A percentile compares a stretch with the other conserved stretches of the same genome.
Evolutionary conservation across 768 basidiomycete genomes (phyloP).

Genomic region (Leccinum boreale): DNA sequence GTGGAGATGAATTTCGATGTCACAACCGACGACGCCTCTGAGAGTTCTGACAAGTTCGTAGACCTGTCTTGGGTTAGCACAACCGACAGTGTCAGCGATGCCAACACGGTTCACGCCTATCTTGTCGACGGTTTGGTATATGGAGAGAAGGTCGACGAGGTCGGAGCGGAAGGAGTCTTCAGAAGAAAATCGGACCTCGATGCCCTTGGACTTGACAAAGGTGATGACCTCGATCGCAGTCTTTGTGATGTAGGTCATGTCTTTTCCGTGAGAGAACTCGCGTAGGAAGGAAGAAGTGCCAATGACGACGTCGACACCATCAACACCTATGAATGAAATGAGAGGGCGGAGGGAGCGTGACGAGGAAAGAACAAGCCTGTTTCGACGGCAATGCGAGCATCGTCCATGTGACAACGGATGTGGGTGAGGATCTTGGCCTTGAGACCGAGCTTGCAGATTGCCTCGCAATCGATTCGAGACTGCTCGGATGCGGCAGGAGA

Average conservation of each 20-base stretch:
- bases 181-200: constrained; percentile 99
- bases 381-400: constrained; percentile 96
- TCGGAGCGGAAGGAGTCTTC: constrained; percentile 99
- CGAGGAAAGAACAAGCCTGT: constrained; percentile 59
- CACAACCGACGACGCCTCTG: constrained; percentile 93
- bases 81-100: constrained; percentile 98
- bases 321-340: constrained; percentile 62
- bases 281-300: constrained; percentile 98
- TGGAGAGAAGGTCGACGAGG: constrained; percentile 95
- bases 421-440: constrained; percentile 97
- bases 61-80: constrained; percentile 97
- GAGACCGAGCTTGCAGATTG: constrained; percentile 97
- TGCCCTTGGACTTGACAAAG: constrained; percentile 99
- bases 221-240: constrained; percentile 98
- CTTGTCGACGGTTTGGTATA: constrained; percentile 99
- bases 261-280: constrained; percentile 99
- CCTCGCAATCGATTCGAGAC: constrained; percentile 90
- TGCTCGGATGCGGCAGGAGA: constrained; percentile 98
- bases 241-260: constrained; percentile 99
- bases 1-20: constrained; percentile 97
- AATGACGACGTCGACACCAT: constrained; percentile 98
- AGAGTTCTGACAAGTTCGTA: constrained; percentile 97
- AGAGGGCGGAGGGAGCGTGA: neutral
- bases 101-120: constrained; percentile 98
- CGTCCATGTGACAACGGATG: constrained; percentile 99